Base-by-base conservation (phyloP, 2,329 filamentous ascomycete species). In the Elsinoe arachidis region DNA sequence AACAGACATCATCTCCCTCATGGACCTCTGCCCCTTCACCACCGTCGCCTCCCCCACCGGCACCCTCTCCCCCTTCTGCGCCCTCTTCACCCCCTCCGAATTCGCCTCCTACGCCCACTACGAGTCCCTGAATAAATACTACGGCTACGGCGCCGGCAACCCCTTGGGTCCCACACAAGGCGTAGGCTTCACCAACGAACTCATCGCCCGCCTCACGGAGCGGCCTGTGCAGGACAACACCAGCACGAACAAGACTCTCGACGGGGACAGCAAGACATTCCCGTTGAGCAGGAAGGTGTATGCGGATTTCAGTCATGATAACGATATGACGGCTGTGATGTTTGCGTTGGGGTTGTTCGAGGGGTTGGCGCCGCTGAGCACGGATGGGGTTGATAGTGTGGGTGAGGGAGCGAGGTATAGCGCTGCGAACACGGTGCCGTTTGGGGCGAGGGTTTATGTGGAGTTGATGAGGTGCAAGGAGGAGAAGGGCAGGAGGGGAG, bases 231-330 rank as follows among this genome's bases (percentile, higher is more conserved):
- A 77, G 0, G 90, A 95, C 68, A 72, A 81, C 58, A 95, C 90
- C 0, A 83, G 78, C 56, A 89, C 85, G 5, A 96, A 96, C 70
- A 76, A 74, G 35, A 95, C 90, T 0, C 78, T 96, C 0, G 88
- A 95, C 68, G 73, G 74, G 4, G 76, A 83, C 58, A 73, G 79
- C 0, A 67, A 71, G 5, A 91, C 87, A 0, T 96, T 96, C 66
- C 90, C 91, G 0, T 74, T 95, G 0, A 78, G 72, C 21, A 69
- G 70, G 30, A 65, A 80, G 10, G 73, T 96, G 1, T 96, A 95
- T 66, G 90, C 89, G 0, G 91, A 96, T 71, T 96, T 96, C 68
- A 88, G 85, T 61, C 91, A 96, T 71, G 91, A 96, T 72, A 96
- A 95, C 69, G 84, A 87, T 67, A 90, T 96, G 83, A 82, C 81